phyloP scores from a whole-genome alignment of 148 eudicot species.

The Rhododendron griersonianum region DNA sequence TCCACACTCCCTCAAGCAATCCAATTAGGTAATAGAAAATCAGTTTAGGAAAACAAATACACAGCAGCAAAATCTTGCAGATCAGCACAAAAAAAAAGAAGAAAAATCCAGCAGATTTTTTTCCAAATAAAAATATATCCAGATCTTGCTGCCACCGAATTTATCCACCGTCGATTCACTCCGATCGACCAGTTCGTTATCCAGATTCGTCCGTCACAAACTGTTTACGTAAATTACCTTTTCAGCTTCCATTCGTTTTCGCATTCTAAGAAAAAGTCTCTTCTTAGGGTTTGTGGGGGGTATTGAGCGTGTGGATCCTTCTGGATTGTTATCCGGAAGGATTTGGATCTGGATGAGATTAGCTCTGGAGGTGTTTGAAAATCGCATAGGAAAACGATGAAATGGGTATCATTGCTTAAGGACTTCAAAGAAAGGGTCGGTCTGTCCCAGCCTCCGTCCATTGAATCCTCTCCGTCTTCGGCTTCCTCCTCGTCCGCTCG shows the following conservation, averaged over 20 bases:
- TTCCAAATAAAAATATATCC: not conserved
- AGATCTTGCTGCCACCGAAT: slow-evolving; percentile 25
- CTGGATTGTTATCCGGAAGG: slow-evolving; percentile 6
- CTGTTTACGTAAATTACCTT: not conserved
- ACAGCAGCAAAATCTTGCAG: slow-evolving; percentile 13
- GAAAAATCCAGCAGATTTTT: not conserved
- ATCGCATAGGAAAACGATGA: slow-evolving; percentile 55
- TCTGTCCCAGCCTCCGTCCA: slow-evolving; percentile 34
- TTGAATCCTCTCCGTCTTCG: slow-evolving; percentile 19
- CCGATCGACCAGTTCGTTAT: slow-evolving; percentile 14
- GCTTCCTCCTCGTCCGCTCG: slow-evolving; percentile 23
- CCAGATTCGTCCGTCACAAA: slow-evolving; percentile 2
- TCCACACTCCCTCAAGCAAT: slow-evolving; percentile 1
- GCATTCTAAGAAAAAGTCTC: not conserved
- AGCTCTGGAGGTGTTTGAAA: slow-evolving; percentile 27
- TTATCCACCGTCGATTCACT: not conserved
- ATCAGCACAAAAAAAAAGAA: slow-evolving; percentile 4
- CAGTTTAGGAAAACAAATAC: slow-evolving; percentile 2
- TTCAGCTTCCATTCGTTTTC: not conserved
- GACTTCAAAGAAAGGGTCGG: slow-evolving; percentile 94
- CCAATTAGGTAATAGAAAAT: not conserved
- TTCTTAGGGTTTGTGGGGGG: not conserved
- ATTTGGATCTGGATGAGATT: slow-evolving; percentile 22
- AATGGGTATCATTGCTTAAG: slow-evolving; percentile 96
- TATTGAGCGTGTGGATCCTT: slow-evolving; percentile 10